Evolutionary conservation across 768 basidiomycete species (phyloP), one percentile per base, ranked within the genome.

Genomic region (Tylopilus cervinicoccineus): DNA sequence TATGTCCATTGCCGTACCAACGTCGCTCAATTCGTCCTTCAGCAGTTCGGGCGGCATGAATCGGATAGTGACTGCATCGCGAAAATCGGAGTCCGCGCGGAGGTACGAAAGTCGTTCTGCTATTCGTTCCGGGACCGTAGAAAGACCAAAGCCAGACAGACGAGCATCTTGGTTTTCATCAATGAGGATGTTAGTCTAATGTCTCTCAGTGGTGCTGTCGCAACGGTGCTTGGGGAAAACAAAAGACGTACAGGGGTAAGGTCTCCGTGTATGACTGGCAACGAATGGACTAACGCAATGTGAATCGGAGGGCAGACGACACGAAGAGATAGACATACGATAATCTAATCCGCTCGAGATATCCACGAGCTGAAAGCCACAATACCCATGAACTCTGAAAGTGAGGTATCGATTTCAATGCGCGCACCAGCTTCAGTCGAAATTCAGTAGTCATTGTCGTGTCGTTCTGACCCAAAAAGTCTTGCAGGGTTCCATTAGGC

Each of bases 331-430:
- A 19, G 34, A 46, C 54, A 12, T 22, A 56, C 48, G 41, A 34
- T 55, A 56, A 14, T 55, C 54, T 17, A 55, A 16, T 12, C 54
- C 53, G n/a, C 45, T 56, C 17, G 54, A 34, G 38, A 55, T 56
- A 36, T 56, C 53, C 6, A 46, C 48, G 12, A 55, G 54, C 54
- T 55, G 19, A 14, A 42, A 22, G 5, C 14, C 24, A 38, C n/a
- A 3, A 12, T 4, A 14, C 17, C 11, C 8, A 10, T 45, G 27
- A 40, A 31, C 3, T 28, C 31, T 4, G 24, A 33, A 26, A 51
- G 9, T 4, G 4, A 32, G 12, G 13, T 22, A 22, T 22, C 23
- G 13, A 34, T n/a, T 16, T 10, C 3, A 11, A 37, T 13, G 24
- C 23, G 4, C 54, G 17, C 29, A 56, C 54, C 47, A 55, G 17